Evolutionary conservation across 192 early-diverging fungal species (phyloP).

Genomic region (Linderina pennispora): DNA sequence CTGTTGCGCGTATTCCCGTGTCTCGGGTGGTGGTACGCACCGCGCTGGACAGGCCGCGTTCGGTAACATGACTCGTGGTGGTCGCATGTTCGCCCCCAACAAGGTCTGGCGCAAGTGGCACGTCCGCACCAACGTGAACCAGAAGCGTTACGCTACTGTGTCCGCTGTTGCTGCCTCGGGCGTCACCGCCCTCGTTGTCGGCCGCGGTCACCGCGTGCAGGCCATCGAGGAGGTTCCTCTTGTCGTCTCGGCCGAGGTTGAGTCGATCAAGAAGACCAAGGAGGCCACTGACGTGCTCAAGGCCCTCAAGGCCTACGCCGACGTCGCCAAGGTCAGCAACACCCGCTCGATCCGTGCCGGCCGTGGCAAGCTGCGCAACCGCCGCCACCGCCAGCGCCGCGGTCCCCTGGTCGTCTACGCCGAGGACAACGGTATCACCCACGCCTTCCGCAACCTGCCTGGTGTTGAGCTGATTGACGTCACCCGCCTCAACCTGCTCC

Average conservation of each 20-base stretch:
- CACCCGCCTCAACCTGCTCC: constrained; percentile 90
- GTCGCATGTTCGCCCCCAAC: constrained; percentile 99
- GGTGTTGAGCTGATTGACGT: constrained; percentile 95
- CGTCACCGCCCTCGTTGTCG: constrained; percentile 83
- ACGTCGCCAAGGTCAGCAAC: constrained; percentile 91
- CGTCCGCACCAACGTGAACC: constrained; percentile 97
- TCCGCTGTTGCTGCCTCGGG: constrained; percentile 96
- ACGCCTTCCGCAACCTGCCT: constrained; percentile 98
- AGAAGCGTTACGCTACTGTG: constrained; percentile 94
- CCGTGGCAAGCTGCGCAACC: constrained; percentile 94
- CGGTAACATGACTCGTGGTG: constrained; percentile 99
- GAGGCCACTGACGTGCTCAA: constrained; percentile 87
- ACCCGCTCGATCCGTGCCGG: constrained; percentile 97
- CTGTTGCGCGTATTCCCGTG: constrained; percentile 99
- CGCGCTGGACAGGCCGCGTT: constrained; percentile 97
- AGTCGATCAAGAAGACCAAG: constrained; percentile 88
- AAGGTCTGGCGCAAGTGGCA: constrained; percentile 99
- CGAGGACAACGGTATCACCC: constrained; percentile 88
- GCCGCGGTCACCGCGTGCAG: constrained; percentile 95
- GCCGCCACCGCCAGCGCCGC: constrained; percentile 91
- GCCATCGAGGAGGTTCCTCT: constrained; percentile 92
- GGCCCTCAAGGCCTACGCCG: constrained; percentile 87
- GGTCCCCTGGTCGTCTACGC: constrained; percentile 95
- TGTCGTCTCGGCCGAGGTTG: constrained; percentile 72
- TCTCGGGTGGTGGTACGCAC: constrained; percentile 92